Evolutionary conservation across 495 filamentous ascomycete genomes (phyloP), one percentile per base, ranked within the genome.

Genomic region (Penicillium canescens): DNA sequence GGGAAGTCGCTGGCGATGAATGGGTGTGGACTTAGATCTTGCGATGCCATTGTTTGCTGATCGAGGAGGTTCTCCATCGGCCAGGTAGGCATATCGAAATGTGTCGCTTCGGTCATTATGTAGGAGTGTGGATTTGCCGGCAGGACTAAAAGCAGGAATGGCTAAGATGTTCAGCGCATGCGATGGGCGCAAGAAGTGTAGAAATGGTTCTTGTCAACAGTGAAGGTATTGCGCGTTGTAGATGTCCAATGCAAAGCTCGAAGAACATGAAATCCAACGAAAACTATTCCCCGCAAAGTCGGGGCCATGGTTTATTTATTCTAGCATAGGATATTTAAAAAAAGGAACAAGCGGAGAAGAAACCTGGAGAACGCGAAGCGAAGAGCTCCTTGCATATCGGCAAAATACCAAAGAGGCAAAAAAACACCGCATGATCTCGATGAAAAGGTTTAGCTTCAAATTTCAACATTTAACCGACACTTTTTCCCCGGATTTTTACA

Each of bases 391-490:
- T n/a, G 3, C 20, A 28, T 13, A 20, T 48, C 52, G 51, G 59
- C 41, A 54, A 59, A 50, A 48, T 38, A 31, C 28, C 4, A 16
- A 28, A n/a, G 20, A 43, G 9, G 10, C 40, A 42, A 24, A 13
- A 24, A 11, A 8, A 6, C 34, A 48, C 34, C 46, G 34, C 46
- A 48, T 38, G 46, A 48, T 38, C 34, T 38, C 21, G 9, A 14
- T 6, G 9, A 13, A 26, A 16, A 10, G 1, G 8, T 8, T 31
- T 31, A 31, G 28, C 28, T 26, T n/a, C 5, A n/a, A 37, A 44
- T 41, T 24, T 8, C 5, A 13, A 1, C 12, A 56, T 43, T 65
- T 65, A 65, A 57, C 62, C 62, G 62, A 61, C 37, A 11, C 3
- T 5, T 31, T 23, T 57, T 60, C 62, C 62, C 62, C 62, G 48